Percentiles rank a stretch among this genome's conserved stretches.
These are phyloP conservation scores for Pseudomonodictys pantanalensis DNA, from an alignment of 495 filamentous ascomycete genomes.

Conservation along the genomic window DNA sequence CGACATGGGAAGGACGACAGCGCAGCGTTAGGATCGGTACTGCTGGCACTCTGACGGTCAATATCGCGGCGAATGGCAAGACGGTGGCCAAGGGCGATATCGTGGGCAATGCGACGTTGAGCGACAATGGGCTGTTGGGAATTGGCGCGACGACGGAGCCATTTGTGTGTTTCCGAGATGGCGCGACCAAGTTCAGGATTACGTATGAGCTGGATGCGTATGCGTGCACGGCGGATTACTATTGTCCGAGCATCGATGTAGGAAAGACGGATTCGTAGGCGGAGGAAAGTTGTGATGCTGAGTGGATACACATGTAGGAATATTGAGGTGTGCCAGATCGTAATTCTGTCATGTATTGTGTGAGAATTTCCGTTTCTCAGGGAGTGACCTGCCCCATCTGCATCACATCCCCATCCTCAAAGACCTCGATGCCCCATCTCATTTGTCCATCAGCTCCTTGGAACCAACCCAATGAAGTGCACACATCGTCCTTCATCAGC, in stretches of 20 bases:
- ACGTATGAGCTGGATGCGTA: conserved; percentile 14
- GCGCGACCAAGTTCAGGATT: conserved; percentile 15
- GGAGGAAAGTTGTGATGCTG: not conserved
- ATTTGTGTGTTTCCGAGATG: conserved; percentile 27
- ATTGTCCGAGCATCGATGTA: conserved; percentile 15
- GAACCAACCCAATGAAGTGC: not conserved
- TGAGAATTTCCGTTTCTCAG: no score
- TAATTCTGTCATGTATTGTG: no score
- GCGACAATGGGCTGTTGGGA: no score
- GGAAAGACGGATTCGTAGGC: not conserved
- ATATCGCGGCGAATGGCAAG: conserved; percentile 14
- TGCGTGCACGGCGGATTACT: conserved; percentile 22
- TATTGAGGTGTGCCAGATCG: no score
- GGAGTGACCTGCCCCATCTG: no score
- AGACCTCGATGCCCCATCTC: not conserved
- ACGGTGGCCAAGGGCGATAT: not conserved
- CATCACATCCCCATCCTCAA: no score
- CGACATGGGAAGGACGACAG: conserved; percentile 12
- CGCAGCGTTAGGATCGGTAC: conserved; percentile 5
- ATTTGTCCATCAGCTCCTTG: not conserved
- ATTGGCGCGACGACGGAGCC: conserved; percentile 3
- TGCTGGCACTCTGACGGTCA: conserved; percentile 5
- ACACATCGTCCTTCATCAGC: not conserved
- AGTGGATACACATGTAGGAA: no score
- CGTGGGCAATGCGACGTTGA: not conserved